Base-by-base conservation (phyloP, 306 rosid species). In the Cicer arietinum region DNA sequence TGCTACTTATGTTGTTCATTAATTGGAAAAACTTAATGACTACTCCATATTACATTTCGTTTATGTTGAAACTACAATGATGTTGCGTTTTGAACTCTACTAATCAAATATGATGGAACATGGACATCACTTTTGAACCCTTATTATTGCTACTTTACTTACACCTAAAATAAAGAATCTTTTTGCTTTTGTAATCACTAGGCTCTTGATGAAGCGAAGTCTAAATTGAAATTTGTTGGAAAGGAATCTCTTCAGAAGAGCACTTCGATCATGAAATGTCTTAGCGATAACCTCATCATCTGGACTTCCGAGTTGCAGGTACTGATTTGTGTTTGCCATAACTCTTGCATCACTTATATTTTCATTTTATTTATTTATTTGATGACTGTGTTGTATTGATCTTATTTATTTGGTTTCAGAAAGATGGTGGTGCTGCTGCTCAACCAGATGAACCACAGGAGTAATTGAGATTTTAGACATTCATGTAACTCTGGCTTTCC, bases 231-330 rank as follows among this genome's bases (percentile, higher is more conserved):
- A 14, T 14, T 14, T 14, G 16, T 95, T 59, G 99, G 98, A 43
- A 98, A 92, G 85, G 99, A 95, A 71, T 95, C 98, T 0, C 92
- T 92, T 89, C 92, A 95, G 90, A 97, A 95, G 56, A 95, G 98
- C 90, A 92, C 99, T 79, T 86, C 92, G 97, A 95, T 95, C 86
- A 95, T 95, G 98, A 97, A 95, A 80, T 91, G 92, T 77, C 99
- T 95, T 42, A 98, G 98, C 67, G 99, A 95, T 65, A 95, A 95
- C 87, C 97, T 95, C 81, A 92, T 98, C 53, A 96, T 95, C 10
- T 95, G 99, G 98, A 95, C 98, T 73, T 95, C 97, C 13, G 99
- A 95, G 83, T 90, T 95, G 99, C 99, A 95, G 98, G 99, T 92
- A 79, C 13, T 64, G 47, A 47, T 73, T 54, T 70, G 37, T 12